A percentile compares a stretch with the other conserved stretches of the same genome.
Evolutionary conservation across 192 early-diverging fungal species (phyloP).

Genomic region (Mortierella claussenii): DNA sequence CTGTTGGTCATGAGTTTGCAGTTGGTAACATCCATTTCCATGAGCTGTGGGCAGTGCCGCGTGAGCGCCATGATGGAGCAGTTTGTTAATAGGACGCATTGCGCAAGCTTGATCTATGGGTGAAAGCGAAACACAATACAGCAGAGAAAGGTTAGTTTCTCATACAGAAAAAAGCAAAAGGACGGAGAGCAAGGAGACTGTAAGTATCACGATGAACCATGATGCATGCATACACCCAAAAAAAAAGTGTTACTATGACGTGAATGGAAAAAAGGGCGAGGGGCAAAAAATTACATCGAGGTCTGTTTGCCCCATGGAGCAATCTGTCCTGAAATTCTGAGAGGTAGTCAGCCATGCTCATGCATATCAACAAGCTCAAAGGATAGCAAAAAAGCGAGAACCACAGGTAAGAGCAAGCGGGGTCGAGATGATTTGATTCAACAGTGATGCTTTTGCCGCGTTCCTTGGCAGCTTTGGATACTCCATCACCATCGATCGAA

Average conservation of each 20-base stretch:
- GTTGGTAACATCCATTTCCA: conserved; percentile 67
- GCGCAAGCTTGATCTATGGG: conserved; percentile 65
- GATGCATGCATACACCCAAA: background rate
- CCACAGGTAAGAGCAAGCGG: too few relatives aligned
- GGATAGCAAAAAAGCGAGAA: too few relatives aligned
- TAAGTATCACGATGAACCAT: background rate
- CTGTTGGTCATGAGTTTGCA: conserved; percentile 60
- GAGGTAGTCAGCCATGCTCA: too few relatives aligned
- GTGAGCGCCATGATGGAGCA: conserved; percentile 59
- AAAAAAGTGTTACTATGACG: background rate
- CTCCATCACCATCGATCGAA: too few relatives aligned
- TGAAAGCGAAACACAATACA: background rate
- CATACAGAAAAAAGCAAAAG: background rate
- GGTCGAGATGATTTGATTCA: too few relatives aligned
- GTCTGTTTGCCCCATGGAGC: too few relatives aligned
- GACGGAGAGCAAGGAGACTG: background rate
- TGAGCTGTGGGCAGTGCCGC: conserved; percentile 57
- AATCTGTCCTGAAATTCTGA: too few relatives aligned
- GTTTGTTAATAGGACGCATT: conserved; percentile 61
- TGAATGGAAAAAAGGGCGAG: background rate
- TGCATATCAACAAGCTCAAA: too few relatives aligned
- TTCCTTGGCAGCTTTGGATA: too few relatives aligned
- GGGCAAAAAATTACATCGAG: too few relatives aligned
- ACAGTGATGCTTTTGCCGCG: too few relatives aligned
- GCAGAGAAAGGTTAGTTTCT: background rate